Evolutionary conservation across 2,329 filamentous ascomycete species (phyloP), one percentile per base, ranked within the genome.

Genomic region (Curvularia lunata): DNA sequence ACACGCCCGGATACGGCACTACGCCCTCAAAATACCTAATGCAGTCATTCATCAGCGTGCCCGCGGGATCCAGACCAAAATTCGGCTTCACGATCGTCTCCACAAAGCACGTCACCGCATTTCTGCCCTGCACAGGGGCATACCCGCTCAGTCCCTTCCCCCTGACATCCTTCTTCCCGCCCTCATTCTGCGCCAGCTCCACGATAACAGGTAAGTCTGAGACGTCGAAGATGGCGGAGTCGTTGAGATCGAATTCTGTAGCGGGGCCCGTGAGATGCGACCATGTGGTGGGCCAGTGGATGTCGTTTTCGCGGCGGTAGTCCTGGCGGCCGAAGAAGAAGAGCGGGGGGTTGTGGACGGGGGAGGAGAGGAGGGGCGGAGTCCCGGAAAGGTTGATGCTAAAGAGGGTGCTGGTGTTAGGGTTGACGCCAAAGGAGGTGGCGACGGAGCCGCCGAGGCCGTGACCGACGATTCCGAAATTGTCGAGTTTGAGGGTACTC

Each of bases 301-400:
- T 92, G 78, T 95, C 97, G 78, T 98, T 96, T 77, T 93, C 94
- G 83, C 94, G 97, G 5, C 90, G 88, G 78, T 97, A 97, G 79
- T 97, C 97, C 73, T 91, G 48, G 38, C 63, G 66, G 30, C 71
- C 69, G 43, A 74, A 67, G 67, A 73, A 73, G 46, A 65, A 64
- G 48, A 67, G 62, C 4, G 63, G 59, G 8, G 25, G 37, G 38
- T 52, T 10, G 48, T 23, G 16, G 1, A 56, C 58, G 16, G 56
- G 30, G 1, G 58, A 4, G 8, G 42, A 27, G 8, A 69, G 41
- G 7, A 50, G 52, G 1, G 68, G 67, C 0, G 66, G 57, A 3
- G 59, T 62, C 12, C 72, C 71, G 8, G 62, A 67, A 25, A 72
- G 62, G 48, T 69, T 69, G 40, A 75, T 68, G 16, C 59, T 61